These are phyloP conservation scores for Physaria fendleri DNA, from an alignment of 345 rosid genomes.

Conservation along the genomic window DNA sequence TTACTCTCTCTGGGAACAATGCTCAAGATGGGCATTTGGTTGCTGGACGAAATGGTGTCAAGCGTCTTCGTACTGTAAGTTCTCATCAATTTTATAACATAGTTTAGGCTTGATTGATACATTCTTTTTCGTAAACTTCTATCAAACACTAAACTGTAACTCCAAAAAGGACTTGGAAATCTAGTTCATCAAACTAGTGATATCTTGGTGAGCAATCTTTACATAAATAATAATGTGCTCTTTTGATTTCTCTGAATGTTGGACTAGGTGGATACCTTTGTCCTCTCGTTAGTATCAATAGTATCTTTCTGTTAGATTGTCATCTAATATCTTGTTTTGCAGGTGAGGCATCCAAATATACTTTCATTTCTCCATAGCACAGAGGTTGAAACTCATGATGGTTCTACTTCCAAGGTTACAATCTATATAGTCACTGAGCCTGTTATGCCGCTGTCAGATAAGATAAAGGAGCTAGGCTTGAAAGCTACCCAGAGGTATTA, in stretches of 20 bases:
- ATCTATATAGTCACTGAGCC: conserved; percentile 97
- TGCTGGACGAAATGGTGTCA: conserved; percentile 95
- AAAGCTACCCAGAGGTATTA: conserved; percentile 81
- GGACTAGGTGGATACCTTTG: not conserved
- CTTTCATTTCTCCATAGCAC: conserved; percentile 91
- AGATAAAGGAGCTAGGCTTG: conserved; percentile 88
- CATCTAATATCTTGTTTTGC: conserved; percentile 20
- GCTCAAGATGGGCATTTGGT: conserved; percentile 88
- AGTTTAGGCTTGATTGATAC: not conserved
- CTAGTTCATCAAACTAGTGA: not conserved
- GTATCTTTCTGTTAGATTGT: not conserved
- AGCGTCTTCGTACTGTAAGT: conserved; percentile 95
- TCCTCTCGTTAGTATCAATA: not conserved
- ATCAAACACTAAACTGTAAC: not conserved
- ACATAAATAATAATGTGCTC: no score
- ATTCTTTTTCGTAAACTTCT: not conserved
- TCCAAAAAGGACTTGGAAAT: not conserved
- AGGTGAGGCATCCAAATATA: conserved; percentile 98
- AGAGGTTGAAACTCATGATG: conserved; percentile 78
- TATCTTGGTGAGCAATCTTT: no score
- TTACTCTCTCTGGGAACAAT: conserved; percentile 67
- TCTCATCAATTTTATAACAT: not conserved
- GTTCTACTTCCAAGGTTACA: conserved; percentile 57
- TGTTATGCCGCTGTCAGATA: conserved; percentile 92
- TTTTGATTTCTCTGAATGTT: no score